A percentile compares a stretch with the other conserved stretches of the same genome.
These are phyloP conservation scores for Chlorella sp. DNA, from an alignment of 139 green algal species.

Conservation along the genomic window DNA sequence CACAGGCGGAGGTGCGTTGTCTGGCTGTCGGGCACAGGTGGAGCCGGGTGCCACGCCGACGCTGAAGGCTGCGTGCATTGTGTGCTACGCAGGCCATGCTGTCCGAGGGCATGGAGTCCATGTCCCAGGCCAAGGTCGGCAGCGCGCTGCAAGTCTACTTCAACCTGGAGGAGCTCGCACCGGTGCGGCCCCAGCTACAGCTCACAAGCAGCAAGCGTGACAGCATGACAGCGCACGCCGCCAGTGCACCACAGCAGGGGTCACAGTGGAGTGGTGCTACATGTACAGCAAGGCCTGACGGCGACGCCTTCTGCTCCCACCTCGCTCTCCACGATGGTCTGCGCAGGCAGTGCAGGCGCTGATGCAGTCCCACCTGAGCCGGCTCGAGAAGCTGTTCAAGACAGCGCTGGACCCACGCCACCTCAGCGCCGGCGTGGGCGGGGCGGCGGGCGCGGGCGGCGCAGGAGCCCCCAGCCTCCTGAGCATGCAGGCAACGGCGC, in stretches of 20 bases:
- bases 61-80: not conserved
- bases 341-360: constrained; percentile 38
- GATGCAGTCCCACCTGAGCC: constrained; percentile 28
- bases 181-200: constrained; percentile 32
- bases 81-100: constrained; percentile 71
- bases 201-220: not conserved
- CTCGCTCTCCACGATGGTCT: too few species aligned
- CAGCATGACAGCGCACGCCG: too few species aligned
- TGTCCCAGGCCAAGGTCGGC: constrained; percentile 84
- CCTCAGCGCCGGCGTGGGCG: constrained; percentile 18
- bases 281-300: too few species aligned
- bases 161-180: constrained; percentile 74
- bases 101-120: constrained; percentile 59
- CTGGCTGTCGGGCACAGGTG: too few species aligned
- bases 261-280: too few species aligned
- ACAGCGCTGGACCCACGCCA: constrained; percentile 59
- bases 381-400: constrained; percentile 42
- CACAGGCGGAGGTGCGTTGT: constrained; percentile 54
- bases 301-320: too few species aligned
- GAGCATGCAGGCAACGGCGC: constrained; percentile 8
- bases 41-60: too few species aligned
- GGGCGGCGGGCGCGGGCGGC: too few species aligned
- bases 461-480: not conserved
- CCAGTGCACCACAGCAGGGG: too few species aligned
- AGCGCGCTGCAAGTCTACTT: constrained; percentile 85